Evolutionary conservation across 495 filamentous ascomycete species (phyloP).

Genomic region (Neurospora sp.): DNA sequence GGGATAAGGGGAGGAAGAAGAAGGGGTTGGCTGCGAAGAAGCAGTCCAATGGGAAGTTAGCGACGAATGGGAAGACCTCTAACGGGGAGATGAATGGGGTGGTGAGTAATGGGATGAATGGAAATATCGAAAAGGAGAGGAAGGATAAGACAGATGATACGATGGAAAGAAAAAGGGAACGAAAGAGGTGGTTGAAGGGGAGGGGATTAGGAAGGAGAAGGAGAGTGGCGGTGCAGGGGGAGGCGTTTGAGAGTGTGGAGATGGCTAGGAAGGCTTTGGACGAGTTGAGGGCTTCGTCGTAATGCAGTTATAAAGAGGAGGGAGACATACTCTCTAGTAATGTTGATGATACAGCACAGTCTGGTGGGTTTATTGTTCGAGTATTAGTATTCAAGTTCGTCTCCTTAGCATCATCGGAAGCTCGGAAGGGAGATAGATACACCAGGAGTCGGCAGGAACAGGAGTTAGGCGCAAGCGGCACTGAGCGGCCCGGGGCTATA

Average conservation of each 20-base stretch:
- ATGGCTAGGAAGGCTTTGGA: slow-evolving; percentile 32
- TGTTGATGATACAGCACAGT: slow-evolving; percentile 9
- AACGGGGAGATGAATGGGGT: neutral
- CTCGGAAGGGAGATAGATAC: neutral
- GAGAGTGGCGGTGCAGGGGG: slow-evolving; percentile 17
- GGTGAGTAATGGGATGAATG: neutral
- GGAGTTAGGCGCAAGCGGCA: neutral
- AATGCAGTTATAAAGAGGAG: neutral
- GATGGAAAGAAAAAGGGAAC: slow-evolving; percentile 17
- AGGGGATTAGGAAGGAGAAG: neutral
- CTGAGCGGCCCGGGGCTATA: neutral
- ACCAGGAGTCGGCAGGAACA: neutral
- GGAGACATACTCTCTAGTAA: slow-evolving; percentile 16
- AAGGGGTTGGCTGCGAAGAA: neutral
- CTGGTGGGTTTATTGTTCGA: neutral
- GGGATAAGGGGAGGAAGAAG: slow-evolving; percentile 17
- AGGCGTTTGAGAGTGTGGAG: slow-evolving; percentile 36
- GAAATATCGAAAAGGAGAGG: neutral
- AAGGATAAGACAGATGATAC: neutral
- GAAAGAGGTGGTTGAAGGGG: neutral
- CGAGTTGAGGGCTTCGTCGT: slow-evolving; percentile 15
- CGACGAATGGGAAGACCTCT: neutral
- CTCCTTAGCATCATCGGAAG: neutral
- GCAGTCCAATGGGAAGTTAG: neutral
- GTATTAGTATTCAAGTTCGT: neutral